A percentile compares a stretch with the other conserved stretches of the same genome.
Conservation (phyloP, 1,284 basidiomycete species). For the Rhodofomes roseus region DNA sequence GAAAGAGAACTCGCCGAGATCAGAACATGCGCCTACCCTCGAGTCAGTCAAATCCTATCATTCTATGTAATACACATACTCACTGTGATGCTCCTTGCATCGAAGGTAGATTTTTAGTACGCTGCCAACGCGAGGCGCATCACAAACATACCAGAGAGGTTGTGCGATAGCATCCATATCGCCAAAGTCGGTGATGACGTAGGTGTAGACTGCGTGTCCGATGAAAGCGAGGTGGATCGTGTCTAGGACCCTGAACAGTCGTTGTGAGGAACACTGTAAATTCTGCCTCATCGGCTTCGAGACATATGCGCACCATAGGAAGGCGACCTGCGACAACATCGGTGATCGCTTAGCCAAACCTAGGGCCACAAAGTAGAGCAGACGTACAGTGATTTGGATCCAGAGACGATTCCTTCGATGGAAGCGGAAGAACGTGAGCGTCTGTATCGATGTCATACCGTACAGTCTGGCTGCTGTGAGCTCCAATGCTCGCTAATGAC, state of each 20-base stretch:
- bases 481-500: not conserved
- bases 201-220: conserved; percentile 12
- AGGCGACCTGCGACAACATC: not conserved
- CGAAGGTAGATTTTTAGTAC: not conserved
- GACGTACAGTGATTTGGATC: not conserved
- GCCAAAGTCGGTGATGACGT: conserved; percentile 14
- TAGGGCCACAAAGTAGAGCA: not conserved
- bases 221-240: conserved; percentile 12
- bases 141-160: conserved; percentile 4
- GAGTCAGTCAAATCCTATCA: not conserved
- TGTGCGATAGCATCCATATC: conserved; percentile 6
- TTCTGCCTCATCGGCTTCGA: not conserved
- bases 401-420: not conserved
- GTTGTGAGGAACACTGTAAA: not conserved
- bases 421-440: conserved; percentile 4
- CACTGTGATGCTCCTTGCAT: conserved; percentile 4
- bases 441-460: conserved; percentile 7
- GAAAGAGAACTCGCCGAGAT: not conserved
- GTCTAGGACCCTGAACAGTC: conserved; percentile 11
- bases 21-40: conserved; percentile 2
- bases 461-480: conserved; percentile 2
- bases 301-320: not conserved
- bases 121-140: not conserved
- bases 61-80: not conserved
- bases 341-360: not conserved